Evolutionary conservation across 129 eudicot genomes (phyloP), one percentile per base, ranked within the genome.

Genomic region (sunflower (Helianthus annuus)): DNA sequence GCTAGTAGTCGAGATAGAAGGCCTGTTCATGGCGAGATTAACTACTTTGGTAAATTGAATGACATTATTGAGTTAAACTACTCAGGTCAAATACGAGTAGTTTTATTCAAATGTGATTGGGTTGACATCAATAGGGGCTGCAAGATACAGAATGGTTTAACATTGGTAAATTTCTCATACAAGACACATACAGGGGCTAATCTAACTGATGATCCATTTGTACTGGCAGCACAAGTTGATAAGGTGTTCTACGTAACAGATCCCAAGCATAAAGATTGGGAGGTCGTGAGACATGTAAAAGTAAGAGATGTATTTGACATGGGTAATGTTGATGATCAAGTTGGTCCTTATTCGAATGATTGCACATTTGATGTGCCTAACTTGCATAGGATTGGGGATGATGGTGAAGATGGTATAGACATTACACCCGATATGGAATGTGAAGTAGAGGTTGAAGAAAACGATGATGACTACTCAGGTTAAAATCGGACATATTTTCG

Each of bases 161-260:
- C 48, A 62, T 27, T 62, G 46, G 68, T 38, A 22, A 38, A 62
- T n/a, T 62, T 62, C 42, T 62, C 68, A 6, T 62, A 62, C 3
- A 7, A 29, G 48, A 8, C 29, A 10, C 67, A 62, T 62, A 62
- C 48, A 0, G 29, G 49, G 14, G 48, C 7, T 62, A 62, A 62
- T 34, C 38, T 62, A 62, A 1, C 40, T 0, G 68, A 62, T 27
- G 68, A 62, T 27, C 49, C 48, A 0, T 62, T 34, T 38, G 67
- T 62, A 29, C 11, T 62, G 2, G 68, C 68, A n/a, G n/a, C 68
- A 32, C 68, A 38, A 34, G 68, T 62, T 62, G 48, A 62, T 7
- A 62, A 62, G 46, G 68, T 58, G 7, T 62, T 64, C n/a, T 64
- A 64, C 9, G 34, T 5, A 1, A 36, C 22, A 15, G 27, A 39